Percentiles rank a stretch among this genome's conserved stretches.
Conservation (phyloP, 345 rosid genomes). For the Geranium brycei region DNA sequence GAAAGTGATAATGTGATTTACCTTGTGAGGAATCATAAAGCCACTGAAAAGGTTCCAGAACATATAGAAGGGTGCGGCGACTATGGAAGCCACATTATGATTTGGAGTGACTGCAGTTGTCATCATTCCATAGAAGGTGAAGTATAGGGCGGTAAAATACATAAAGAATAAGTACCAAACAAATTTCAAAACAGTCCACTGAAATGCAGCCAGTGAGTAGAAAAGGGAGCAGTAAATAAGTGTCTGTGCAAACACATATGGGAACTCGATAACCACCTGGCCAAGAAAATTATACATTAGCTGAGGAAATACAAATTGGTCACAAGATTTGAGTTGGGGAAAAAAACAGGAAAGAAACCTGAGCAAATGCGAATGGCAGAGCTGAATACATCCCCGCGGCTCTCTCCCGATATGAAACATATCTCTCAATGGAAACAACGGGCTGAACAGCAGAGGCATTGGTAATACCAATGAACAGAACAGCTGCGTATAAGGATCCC, state of each 20-base stretch:
- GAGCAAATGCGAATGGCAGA: conserved; percentile 83
- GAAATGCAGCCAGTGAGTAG: conserved; percentile 82
- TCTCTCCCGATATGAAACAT: conserved; percentile 86
- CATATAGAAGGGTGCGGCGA: conserved; percentile 93
- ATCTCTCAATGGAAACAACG: conserved; percentile 86
- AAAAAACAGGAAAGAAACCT: conserved; percentile 28
- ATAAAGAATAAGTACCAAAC: conserved; percentile 85
- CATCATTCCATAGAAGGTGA: conserved; percentile 98
- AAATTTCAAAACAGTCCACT: conserved; percentile 74
- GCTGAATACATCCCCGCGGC: conserved; percentile 97
- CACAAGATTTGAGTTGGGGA: too few relatives aligned
- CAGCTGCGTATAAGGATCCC: conserved; percentile 92
- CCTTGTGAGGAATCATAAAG: conserved; percentile 91
- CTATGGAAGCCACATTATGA: conserved; percentile 78
- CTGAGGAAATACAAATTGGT: neutral
- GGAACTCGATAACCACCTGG: conserved; percentile 90
- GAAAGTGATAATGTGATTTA: conserved; percentile 14
- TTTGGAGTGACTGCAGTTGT: conserved; percentile 93
- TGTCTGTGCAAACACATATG: conserved; percentile 73
- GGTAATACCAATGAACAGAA: conserved; percentile 79
- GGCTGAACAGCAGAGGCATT: conserved; percentile 96
- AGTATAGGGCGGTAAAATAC: conserved; percentile 79
- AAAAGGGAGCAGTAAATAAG: conserved; percentile 61
- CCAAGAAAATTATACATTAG: conserved; percentile 4
- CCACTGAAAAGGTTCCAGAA: conserved; percentile 99